A percentile compares a stretch with the other conserved stretches of the same genome.
These are phyloP conservation scores for Chlorophyllum brunneum DNA, from an alignment of 768 basidiomycete species.

Conservation along the genomic window DNA sequence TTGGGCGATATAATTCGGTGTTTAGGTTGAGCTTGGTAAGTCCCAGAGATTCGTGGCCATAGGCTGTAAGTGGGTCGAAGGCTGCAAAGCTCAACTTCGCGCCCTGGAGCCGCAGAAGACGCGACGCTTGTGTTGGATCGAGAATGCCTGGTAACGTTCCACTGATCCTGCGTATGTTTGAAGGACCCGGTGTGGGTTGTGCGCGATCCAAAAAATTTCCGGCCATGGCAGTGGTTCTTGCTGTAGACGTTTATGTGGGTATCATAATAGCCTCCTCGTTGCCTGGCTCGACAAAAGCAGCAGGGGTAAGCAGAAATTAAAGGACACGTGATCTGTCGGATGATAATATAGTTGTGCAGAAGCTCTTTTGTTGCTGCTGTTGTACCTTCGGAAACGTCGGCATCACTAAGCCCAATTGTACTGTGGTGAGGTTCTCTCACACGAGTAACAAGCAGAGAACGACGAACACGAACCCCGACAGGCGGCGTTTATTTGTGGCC, in stretches of 20 bases:
- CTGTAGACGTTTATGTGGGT: not conserved
- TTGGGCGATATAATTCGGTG: slow-evolving; percentile 50
- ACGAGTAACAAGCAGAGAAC: not conserved
- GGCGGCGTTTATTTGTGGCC: not conserved
- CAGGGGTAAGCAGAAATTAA: too few species aligned
- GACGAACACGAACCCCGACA: not conserved
- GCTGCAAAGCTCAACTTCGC: slow-evolving; percentile 67
- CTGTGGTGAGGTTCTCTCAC: not conserved
- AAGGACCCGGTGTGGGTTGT: slow-evolving; percentile 20
- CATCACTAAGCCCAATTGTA: too few species aligned
- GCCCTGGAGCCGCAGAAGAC: slow-evolving; percentile 57
- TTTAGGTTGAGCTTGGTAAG: slow-evolving; percentile 38
- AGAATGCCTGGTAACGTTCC: slow-evolving; percentile 61
- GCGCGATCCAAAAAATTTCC: not conserved
- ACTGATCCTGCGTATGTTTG: slow-evolving; percentile 23
- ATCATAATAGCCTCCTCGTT: not conserved
- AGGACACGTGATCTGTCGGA: too few species aligned
- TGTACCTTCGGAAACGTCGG: too few species aligned
- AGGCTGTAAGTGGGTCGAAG: slow-evolving; percentile 68
- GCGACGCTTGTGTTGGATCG: slow-evolving; percentile 56
- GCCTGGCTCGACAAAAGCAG: too few species aligned
- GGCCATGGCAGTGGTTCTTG: not conserved
- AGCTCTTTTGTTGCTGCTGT: too few species aligned
- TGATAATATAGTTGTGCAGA: too few species aligned
- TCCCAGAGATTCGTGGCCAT: slow-evolving; percentile 33